Evolutionary conservation across 495 filamentous ascomycete genomes (phyloP), one percentile per base, ranked within the genome.

Genomic region (Glutinoglossum americanum): DNA sequence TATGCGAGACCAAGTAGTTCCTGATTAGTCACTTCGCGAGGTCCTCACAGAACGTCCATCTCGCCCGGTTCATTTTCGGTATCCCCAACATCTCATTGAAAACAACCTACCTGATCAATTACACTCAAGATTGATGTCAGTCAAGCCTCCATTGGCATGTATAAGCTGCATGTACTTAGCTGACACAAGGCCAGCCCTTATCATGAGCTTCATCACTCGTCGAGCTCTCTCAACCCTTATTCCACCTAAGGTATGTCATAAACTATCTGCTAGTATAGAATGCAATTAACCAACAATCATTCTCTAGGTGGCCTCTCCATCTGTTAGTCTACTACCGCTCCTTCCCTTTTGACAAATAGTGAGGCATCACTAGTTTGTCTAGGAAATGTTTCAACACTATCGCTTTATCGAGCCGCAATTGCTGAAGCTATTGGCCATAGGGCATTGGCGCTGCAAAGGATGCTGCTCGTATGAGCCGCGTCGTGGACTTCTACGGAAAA

Each of bases 401-500:
- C 21, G 44, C 15, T 30, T 30, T 33, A 1, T 17, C 54, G 19
- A 33, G 9, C 32, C 10, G 17, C 1, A 33, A 33, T 39, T 41
- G 41, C 54, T 45, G 54, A 56, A 33, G 3, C 23, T 45, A 10
- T 48, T 23, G 13, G 23, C 13, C 1, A 61, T 72, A 94, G 87
- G 86, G 83, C 56, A 88, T 95, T 65, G 88, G 89, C 62, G 85
- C 84, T 68, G 87, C 87, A 60, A 84, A 88, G 66, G 87, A 96
- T 85, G 92, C 92, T 66, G 79, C 84, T 63, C 84, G 88, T 65
- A 95, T 98, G 90, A 81, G 90, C 70, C 82, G 89, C 63, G 85
- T 97, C 59, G 90, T 95, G 71, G 84, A 76, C 77, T 96, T 99
- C 81, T 99, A 99, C 76, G 86, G 89, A 73, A 90, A 88, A 70